Percentiles rank a stretch among this genome's conserved stretches.
phyloP scores from a whole-genome alignment of 2,329 filamentous ascomycete species.

The Aspergillus sp. region DNA sequence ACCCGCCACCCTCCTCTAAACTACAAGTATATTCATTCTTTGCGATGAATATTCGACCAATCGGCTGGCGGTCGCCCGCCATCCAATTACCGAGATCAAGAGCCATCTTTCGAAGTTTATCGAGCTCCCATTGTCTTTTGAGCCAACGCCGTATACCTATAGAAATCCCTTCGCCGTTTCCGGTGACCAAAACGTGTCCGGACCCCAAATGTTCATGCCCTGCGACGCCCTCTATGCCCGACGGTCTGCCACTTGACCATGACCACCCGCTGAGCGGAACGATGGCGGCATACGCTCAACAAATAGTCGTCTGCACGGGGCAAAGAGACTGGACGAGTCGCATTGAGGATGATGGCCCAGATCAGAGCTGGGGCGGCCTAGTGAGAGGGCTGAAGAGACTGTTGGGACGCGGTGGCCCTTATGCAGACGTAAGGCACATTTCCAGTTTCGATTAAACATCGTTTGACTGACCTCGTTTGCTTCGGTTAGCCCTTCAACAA shows the following conservation, averaged over 20 bases:
- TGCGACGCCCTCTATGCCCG: slow-evolving; percentile 70
- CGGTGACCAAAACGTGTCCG: slow-evolving; percentile 66
- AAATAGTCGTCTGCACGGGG: slow-evolving; percentile 83
- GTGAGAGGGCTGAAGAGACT: slow-evolving; percentile 71
- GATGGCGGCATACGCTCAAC: slow-evolving; percentile 78
- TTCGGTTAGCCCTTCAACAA: slow-evolving; percentile 76
- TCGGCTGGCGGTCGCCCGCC: slow-evolving; percentile 17
- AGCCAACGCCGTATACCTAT: slow-evolving; percentile 34
- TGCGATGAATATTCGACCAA: slow-evolving; percentile 22
- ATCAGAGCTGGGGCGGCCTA: slow-evolving; percentile 51
- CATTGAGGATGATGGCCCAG: slow-evolving; percentile 77
- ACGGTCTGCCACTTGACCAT: slow-evolving; percentile 74
- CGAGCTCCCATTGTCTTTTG: slow-evolving; percentile 25
- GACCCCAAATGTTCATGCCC: slow-evolving; percentile 76
- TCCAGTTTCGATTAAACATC: background rate
- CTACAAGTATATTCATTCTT: background rate
- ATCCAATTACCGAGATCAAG: slow-evolving; percentile 11
- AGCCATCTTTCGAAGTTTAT: slow-evolving; percentile 24
- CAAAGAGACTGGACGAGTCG: slow-evolving; percentile 78
- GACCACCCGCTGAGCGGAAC: slow-evolving; percentile 72
- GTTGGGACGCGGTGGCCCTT: slow-evolving; percentile 68
- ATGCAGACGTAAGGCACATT: slow-evolving; percentile 59
- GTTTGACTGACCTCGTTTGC: slow-evolving; percentile 15
- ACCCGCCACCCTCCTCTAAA: background rate
- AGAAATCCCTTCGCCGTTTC: slow-evolving; percentile 49